Conservation (phyloP, 495 filamentous ascomycete species). For the Arthonia radiata region DNA sequence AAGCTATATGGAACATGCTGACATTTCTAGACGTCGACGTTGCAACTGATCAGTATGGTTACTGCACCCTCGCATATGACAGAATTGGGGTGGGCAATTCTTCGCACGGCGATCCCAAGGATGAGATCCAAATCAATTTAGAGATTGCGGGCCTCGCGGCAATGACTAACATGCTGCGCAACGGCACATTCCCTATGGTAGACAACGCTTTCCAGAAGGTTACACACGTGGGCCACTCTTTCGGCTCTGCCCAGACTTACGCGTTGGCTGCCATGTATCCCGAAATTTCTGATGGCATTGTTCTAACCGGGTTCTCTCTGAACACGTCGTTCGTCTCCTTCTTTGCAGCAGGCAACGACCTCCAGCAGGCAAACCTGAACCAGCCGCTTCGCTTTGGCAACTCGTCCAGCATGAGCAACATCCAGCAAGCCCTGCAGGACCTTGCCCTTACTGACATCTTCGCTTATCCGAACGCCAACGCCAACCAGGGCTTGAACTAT, state of each 20-base stretch:
- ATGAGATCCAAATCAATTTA: constrained; percentile 23
- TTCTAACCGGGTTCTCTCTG: constrained; percentile 31
- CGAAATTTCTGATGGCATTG: constrained; percentile 25
- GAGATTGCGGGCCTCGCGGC: constrained; percentile 25
- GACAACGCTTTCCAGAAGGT: constrained; percentile 18
- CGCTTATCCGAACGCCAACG: constrained; percentile 4
- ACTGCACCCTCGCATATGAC: constrained; percentile 29
- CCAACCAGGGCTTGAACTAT: constrained; percentile 7
- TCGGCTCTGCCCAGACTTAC: constrained; percentile 22
- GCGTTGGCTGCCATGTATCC: constrained; percentile 23
- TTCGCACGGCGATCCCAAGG: constrained; percentile 23
- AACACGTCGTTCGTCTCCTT: constrained; percentile 12
- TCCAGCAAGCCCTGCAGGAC: constrained; percentile 2
- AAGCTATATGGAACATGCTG: too few relatives aligned
- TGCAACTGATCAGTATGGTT: constrained; percentile 26
- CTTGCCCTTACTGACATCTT: constrained; percentile 5
- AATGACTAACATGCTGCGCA: constrained; percentile 22
- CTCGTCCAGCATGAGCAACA: constrained; percentile 2
- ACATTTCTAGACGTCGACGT: constrained; percentile 25
- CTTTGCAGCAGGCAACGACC: constrained; percentile 20
- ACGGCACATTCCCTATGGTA: constrained; percentile 9
- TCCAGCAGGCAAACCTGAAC: constrained; percentile 21
- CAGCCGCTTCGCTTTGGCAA: constrained; percentile 15
- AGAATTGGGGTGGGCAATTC: constrained; percentile 32
- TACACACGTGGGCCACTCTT: constrained; percentile 32